Percentiles rank a stretch among this genome's conserved stretches.
Conservation (phyloP, 2,329 filamentous ascomycete genomes). For the Ilyonectria robusta region DNA sequence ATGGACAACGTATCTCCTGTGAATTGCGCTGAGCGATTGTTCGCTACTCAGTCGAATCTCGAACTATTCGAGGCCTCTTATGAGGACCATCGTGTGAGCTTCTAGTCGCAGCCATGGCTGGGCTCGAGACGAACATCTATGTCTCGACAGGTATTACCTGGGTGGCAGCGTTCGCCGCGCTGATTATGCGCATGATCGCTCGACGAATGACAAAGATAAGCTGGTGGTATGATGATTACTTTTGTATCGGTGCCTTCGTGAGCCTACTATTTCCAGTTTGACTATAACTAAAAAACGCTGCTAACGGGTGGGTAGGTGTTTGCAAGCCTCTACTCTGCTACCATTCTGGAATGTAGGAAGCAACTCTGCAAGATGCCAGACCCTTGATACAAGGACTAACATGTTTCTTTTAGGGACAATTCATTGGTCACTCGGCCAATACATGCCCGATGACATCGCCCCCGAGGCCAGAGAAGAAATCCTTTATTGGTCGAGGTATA, state of each 20-base stretch:
- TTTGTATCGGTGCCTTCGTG: conserved; percentile 43
- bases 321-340: conserved; percentile 33
- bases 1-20: neutral
- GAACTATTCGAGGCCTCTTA: neutral
- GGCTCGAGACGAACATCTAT: conserved; percentile 39
- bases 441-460: conserved; percentile 28
- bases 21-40: neutral
- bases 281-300: neutral
- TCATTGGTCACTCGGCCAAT: conserved; percentile 36
- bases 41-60: neutral
- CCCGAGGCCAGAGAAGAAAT: conserved; percentile 34
- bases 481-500: conserved; percentile 28
- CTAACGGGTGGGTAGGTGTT: conserved; percentile 36
- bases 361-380: fast-evolving
- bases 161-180: conserved; percentile 38
- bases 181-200: conserved; percentile 39
- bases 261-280: conserved; percentile 2
- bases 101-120: conserved; percentile 30
- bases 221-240: conserved; percentile 47
- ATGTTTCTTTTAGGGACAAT: conserved; percentile 30
- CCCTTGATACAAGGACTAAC: conserved; percentile 13
- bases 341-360: conserved; percentile 38
- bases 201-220: conserved; percentile 42
- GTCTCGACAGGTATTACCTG: conserved; percentile 38
- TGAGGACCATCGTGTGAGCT: neutral